Evolutionary conservation across 805 yeast species (phyloP).

Genomic region (Saturnispora saitoi): DNA sequence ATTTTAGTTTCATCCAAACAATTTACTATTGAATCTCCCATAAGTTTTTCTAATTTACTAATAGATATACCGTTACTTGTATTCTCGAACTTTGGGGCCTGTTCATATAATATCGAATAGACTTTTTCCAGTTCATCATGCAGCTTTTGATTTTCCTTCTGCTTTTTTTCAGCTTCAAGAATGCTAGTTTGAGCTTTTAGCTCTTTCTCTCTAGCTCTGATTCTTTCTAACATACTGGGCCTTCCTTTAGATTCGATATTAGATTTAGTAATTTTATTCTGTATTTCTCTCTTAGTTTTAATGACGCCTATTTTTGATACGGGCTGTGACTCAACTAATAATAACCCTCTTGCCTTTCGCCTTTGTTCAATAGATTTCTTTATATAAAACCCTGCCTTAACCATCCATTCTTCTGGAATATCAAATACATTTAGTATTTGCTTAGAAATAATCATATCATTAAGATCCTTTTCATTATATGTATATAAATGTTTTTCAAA

Average conservation of each 20-base stretch:
- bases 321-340: neutral
- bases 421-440: neutral
- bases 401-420: neutral
- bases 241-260: neutral
- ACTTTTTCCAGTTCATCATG: neutral
- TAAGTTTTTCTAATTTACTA: neutral
- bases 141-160: neutral
- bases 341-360: neutral
- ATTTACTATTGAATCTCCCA: neutral
- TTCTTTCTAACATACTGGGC: neutral
- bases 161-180: neutral
- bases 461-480: neutral
- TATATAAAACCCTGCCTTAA: neutral
- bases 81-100: neutral
- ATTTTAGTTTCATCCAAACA: neutral
- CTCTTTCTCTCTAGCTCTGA: conserved; percentile 4
- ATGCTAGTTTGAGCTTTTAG: neutral
- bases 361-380: neutral
- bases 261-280: neutral
- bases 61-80: neutral
- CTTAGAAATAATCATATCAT: neutral
- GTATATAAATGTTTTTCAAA: neutral
- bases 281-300: neutral
- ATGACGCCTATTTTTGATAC: neutral
- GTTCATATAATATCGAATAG: conserved; percentile 4